Evolutionary conservation across 2,329 filamentous ascomycete genomes (phyloP).

Genomic region (Aspergillus sp.): DNA sequence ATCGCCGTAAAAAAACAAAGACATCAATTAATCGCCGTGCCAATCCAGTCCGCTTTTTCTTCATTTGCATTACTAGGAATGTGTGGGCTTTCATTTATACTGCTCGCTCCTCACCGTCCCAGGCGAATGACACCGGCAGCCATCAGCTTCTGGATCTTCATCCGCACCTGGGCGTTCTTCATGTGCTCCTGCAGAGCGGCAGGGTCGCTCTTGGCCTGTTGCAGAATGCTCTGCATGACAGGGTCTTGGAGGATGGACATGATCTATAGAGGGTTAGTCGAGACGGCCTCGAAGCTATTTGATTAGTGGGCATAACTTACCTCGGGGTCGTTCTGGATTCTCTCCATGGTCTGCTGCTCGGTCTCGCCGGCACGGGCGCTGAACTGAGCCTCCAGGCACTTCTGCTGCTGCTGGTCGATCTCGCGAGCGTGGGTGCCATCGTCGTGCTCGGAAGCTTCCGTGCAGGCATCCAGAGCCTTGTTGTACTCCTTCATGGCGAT

Average conservation of each 20-base stretch:
- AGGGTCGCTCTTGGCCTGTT: conserved; percentile 93
- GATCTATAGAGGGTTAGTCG: conserved; percentile 56
- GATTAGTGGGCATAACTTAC: conserved; percentile 52
- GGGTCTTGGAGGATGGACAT: conserved; percentile 91
- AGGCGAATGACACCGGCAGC: conserved; percentile 88
- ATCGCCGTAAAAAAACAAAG: conserved; percentile 5
- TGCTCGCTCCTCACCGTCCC: conserved; percentile 51
- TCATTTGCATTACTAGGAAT: background rate
- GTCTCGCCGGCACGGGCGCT: conserved; percentile 88
- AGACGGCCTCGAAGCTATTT: background rate
- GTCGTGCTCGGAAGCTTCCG: conserved; percentile 77
- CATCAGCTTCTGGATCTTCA: conserved; percentile 92
- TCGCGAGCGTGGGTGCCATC: conserved; percentile 80
- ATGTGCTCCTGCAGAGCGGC: conserved; percentile 95
- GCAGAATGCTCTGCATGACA: conserved; percentile 95
- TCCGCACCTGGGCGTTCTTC: conserved; percentile 81
- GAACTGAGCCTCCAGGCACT: conserved; percentile 89
- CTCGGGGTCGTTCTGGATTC: conserved; percentile 87
- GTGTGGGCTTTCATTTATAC: background rate
- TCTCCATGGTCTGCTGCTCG: conserved; percentile 90
- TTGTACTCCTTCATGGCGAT: conserved; percentile 98
- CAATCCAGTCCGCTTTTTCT: conserved; percentile 3
- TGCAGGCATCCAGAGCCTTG: conserved; percentile 86
- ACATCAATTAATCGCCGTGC: background rate
- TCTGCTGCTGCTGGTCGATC: conserved; percentile 92